These are phyloP conservation scores for Coprinellus aureogranulatus DNA, from an alignment of 768 basidiomycete genomes.

Conservation along the genomic window DNA sequence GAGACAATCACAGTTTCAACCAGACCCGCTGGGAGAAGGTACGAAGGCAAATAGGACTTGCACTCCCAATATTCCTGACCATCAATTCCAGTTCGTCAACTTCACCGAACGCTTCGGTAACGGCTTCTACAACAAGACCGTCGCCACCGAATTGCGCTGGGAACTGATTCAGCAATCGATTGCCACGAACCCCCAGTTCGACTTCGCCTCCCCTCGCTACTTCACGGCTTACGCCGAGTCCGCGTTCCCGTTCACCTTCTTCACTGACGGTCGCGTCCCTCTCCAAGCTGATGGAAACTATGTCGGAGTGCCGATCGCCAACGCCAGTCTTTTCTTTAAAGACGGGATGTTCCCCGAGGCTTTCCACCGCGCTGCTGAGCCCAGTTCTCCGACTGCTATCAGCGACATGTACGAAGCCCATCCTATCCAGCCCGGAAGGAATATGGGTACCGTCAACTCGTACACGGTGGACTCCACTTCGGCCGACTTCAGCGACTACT, in stretches of 20 bases:
- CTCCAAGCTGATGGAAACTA: slow-evolving; percentile 9
- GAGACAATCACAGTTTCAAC: slow-evolving; percentile 21
- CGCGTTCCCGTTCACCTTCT: slow-evolving; percentile 16
- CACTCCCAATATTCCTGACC: not conserved
- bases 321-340: slow-evolving; percentile 19
- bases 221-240: slow-evolving; percentile 20
- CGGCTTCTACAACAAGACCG: slow-evolving; percentile 20
- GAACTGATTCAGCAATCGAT: slow-evolving; percentile 20
- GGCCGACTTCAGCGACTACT: slow-evolving; percentile 10
- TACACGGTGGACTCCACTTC: slow-evolving; percentile 13
- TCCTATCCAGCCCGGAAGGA: slow-evolving; percentile 16
- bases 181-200: slow-evolving; percentile 18
- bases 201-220: slow-evolving; percentile 17
- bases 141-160: slow-evolving; percentile 15
- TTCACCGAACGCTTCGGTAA: slow-evolving; percentile 19
- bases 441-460: slow-evolving; percentile 11
- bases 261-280: slow-evolving; percentile 16
- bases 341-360: slow-evolving; percentile 15
- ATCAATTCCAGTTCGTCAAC: slow-evolving; percentile 10
- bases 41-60: not conserved
- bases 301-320: slow-evolving; percentile 7
- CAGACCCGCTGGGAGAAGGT: slow-evolving; percentile 19
- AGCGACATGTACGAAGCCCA: not conserved
- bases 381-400: slow-evolving; percentile 3
- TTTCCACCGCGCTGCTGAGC: slow-evolving; percentile 12